These are phyloP conservation scores for Dendrostoma leiphaemia DNA, from an alignment of 2,329 filamentous ascomycete species.

Conservation along the genomic window DNA sequence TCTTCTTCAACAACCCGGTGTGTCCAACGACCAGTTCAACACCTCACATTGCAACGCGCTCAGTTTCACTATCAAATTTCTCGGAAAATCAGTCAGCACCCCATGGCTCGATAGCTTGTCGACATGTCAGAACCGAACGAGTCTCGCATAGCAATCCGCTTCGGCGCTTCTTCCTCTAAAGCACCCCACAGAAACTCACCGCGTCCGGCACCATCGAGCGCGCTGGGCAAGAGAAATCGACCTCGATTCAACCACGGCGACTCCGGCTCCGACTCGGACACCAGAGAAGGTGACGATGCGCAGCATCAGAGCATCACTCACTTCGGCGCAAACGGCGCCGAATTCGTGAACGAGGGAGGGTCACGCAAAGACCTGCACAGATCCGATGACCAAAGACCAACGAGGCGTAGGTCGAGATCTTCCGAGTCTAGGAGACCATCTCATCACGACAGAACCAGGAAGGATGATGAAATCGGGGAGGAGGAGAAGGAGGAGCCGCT, in stretches of 20 bases:
- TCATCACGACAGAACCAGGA: constrained; percentile 10
- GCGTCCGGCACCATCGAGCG: constrained; percentile 37
- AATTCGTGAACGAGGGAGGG: constrained; percentile 7
- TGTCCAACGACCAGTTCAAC: too few relatives aligned
- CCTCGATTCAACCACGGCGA: constrained; percentile 42
- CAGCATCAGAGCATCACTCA: constrained; percentile 17
- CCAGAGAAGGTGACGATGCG: constrained; percentile 5
- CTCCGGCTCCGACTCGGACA: constrained; percentile 39
- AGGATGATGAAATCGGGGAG: constrained; percentile 26
- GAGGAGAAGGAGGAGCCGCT: constrained; percentile 34
- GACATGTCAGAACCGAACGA: constrained; percentile 37
- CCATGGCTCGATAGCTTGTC: neutral
- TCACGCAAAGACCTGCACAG: neutral
- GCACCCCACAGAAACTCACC: constrained; percentile 24
- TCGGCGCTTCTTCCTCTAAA: constrained; percentile 33
- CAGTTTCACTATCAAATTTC: too few relatives aligned
- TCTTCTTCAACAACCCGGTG: too few relatives aligned
- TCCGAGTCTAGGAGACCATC: neutral
- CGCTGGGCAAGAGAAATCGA: constrained; percentile 48
- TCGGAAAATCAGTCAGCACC: neutral
- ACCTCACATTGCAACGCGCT: too few relatives aligned
- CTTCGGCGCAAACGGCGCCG: constrained; percentile 18
- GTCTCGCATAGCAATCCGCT: constrained; percentile 48
- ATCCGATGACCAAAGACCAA: neutral
- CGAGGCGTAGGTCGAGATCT: constrained; percentile 6